phyloP scores from a whole-genome alignment of 495 filamentous ascomycete genomes.

The Sordaria brevicollis region DNA sequence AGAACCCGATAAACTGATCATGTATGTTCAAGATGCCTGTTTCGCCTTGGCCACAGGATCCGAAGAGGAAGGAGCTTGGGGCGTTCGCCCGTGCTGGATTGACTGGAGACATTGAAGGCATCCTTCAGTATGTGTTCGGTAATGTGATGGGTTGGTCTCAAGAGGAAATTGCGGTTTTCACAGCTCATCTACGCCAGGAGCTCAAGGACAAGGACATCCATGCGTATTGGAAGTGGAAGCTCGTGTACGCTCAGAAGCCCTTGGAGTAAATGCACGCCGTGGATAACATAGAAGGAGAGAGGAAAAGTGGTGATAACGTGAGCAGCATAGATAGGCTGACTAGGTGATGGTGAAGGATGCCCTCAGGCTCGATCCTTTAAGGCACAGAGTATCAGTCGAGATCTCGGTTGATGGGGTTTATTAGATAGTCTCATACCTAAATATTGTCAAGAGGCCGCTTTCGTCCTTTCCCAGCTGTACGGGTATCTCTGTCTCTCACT shows the following conservation, averaged over 20 bases:
- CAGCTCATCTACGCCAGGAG: neutral
- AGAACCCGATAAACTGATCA: neutral
- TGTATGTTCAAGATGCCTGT: constrained; percentile 15
- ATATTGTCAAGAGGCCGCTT: too few relatives aligned
- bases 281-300: neutral
- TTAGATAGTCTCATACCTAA: too few relatives aligned
- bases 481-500: too few relatives aligned
- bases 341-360: too few relatives aligned
- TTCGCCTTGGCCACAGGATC: constrained; percentile 37
- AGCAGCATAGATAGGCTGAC: neutral
- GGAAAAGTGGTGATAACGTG: neutral
- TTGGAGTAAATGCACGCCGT: neutral
- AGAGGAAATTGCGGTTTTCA: neutral
- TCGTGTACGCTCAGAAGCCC: constrained; percentile 25
- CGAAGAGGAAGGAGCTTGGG: constrained; percentile 38
- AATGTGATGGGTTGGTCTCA: neutral
- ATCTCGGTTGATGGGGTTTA: neutral
- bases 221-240: constrained; percentile 6
- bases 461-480: too few relatives aligned
- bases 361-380: too few relatives aligned
- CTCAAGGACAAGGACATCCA: constrained; percentile 2
- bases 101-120: neutral
- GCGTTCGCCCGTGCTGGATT: neutral
- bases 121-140: neutral
- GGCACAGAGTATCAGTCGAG: too few relatives aligned